Evolutionary conservation across 2,329 filamentous ascomycete species (phyloP).

Genomic region (Albophoma yamanashiensis): DNA sequence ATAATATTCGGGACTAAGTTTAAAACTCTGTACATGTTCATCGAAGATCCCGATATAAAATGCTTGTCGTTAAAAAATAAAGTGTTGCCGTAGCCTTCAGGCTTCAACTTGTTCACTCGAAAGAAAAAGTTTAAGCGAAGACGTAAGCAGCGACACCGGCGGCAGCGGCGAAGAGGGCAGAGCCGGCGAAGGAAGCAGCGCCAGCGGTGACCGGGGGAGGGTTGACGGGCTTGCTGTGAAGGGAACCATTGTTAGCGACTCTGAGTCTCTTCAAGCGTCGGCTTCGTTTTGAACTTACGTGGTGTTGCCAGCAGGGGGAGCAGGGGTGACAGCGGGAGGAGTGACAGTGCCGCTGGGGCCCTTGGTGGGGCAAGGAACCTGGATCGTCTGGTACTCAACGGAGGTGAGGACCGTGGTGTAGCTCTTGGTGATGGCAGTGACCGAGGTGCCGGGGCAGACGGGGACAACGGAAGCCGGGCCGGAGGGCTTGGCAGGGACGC

Average conservation of each 20-base stretch:
- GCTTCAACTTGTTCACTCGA: slow-evolving; percentile 26
- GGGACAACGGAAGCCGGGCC: not conserved
- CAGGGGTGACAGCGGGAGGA: slow-evolving; percentile 24
- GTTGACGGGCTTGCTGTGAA: slow-evolving; percentile 13
- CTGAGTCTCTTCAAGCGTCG: not conserved
- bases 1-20: slow-evolving; percentile 25
- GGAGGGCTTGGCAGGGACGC: slow-evolving; percentile 3
- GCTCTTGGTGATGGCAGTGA: slow-evolving; percentile 43
- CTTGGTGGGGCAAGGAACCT: slow-evolving; percentile 29
- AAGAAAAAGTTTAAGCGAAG: slow-evolving; percentile 38
- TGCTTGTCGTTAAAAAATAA: slow-evolving; percentile 24
- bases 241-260: not conserved
- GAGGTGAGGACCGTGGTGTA: slow-evolving; percentile 45
- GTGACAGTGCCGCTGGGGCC: slow-evolving; percentile 14
- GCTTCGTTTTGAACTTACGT: slow-evolving; percentile 7
- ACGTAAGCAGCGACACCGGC: slow-evolving; percentile 43
- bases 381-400: slow-evolving; percentile 40
- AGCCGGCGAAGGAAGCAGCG: slow-evolving; percentile 42
- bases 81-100: slow-evolving; percentile 26
- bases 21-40: slow-evolving; percentile 28
- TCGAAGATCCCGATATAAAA: slow-evolving; percentile 15
- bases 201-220: slow-evolving; percentile 35
- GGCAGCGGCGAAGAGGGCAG: slow-evolving; percentile 41
- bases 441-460: slow-evolving; percentile 25
- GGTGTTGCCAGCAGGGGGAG: slow-evolving; percentile 24